Conservation (phyloP, 768 basidiomycete genomes). For the Pulveroboletus ravenelii region DNA sequence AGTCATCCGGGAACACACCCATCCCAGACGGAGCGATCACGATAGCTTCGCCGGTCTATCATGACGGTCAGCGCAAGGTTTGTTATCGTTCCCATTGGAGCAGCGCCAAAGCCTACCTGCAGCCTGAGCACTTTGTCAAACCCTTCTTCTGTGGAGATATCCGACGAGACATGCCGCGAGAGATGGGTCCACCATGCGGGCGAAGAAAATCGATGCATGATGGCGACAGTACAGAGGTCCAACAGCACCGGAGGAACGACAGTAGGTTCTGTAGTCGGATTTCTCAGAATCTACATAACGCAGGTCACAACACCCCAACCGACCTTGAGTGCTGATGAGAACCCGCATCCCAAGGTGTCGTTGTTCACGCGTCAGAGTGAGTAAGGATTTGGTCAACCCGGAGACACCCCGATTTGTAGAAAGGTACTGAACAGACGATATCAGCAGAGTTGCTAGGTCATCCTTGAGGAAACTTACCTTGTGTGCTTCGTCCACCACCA, state of each 20-base stretch:
- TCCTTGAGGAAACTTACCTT: slow-evolving; percentile 40
- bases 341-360: slow-evolving; percentile 66
- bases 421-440: slow-evolving; percentile 43
- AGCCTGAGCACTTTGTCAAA: slow-evolving; percentile 60
- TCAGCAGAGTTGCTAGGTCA: neutral
- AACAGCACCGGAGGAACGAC: slow-evolving; percentile 59
- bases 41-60: slow-evolving; percentile 62
- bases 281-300: neutral
- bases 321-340: slow-evolving; percentile 71
- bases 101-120: slow-evolving; percentile 38
- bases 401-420: slow-evolving; percentile 38
- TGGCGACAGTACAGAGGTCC: slow-evolving; percentile 56
- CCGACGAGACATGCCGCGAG: slow-evolving; percentile 54
- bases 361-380: slow-evolving; percentile 58
- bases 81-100: neutral
- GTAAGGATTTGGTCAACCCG: slow-evolving; percentile 51
- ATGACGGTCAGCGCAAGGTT: neutral
- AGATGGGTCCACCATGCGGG: slow-evolving; percentile 69
- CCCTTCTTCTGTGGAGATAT: slow-evolving; percentile 48
- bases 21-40: slow-evolving; percentile 59
- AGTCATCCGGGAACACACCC: slow-evolving; percentile 31
- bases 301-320: neutral
- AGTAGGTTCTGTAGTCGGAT: slow-evolving; percentile 49
- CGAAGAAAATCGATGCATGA: slow-evolving; percentile 67
- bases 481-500: slow-evolving; percentile 69